Percentiles rank a stretch among this genome's conserved stretches.
Evolutionary conservation across 1,284 basidiomycete genomes (phyloP).

Genomic region (Ceratobasidium sp.): DNA sequence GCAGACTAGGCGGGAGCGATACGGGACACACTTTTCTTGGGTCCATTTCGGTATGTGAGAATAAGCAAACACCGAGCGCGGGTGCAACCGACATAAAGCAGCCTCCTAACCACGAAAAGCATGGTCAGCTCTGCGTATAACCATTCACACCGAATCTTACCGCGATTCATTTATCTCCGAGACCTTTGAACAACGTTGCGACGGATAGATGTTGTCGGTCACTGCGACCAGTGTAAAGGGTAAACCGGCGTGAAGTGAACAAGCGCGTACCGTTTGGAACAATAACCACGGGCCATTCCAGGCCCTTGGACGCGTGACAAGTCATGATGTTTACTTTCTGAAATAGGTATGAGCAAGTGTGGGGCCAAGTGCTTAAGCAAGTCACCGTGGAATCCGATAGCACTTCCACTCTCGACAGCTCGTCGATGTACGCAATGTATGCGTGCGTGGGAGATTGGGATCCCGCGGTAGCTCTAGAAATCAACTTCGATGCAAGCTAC

Average conservation of each 20-base stretch:
- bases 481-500: too few species aligned
- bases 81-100: conserved; percentile 90
- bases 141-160: conserved; percentile 56
- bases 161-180: conserved; percentile 85
- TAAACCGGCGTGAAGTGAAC: not conserved
- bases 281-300: conserved; percentile 90
- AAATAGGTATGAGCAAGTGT: too few species aligned
- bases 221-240: conserved; percentile 52
- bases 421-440: too few species aligned
- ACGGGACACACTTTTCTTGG: not conserved
- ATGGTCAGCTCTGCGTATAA: not conserved
- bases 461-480: too few species aligned
- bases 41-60: conserved; percentile 55
- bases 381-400: too few species aligned
- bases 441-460: too few species aligned
- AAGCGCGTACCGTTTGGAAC: conserved; percentile 65
- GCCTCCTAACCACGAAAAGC: conserved; percentile 51
- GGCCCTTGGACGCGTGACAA: conserved; percentile 87
- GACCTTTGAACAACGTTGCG: conserved; percentile 59
- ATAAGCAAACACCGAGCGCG: conserved; percentile 80
- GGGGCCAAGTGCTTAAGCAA: too few species aligned
- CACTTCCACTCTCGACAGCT: too few species aligned
- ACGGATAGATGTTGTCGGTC: conserved; percentile 80
- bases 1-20: not conserved
- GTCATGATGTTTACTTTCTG: conserved; percentile 86